Base-by-base conservation (phyloP, 257 asterid genomes). In the Solanum medicagineum region DNA sequence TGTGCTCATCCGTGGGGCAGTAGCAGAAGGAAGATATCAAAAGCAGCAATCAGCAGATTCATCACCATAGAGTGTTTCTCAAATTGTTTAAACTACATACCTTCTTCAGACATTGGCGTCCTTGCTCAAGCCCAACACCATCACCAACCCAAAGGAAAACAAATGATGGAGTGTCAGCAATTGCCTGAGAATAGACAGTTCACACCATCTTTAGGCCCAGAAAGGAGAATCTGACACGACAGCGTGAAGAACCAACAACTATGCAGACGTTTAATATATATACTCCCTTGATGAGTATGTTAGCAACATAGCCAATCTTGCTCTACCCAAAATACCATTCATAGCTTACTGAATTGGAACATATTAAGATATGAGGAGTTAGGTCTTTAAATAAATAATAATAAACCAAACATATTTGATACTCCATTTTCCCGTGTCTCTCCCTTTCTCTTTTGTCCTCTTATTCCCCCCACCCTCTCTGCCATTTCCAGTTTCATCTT, bases 121-220 rank as follows among this genome's bases (percentile, higher is more conserved):
- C 99, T 92, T 95, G 98, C 95, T 97, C 98, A 87, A 97, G 94
- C 89, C 99, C 99, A 20, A 92, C 92, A 51, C 99, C 99, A 91
- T 97, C 99, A 81, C 99, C 99, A 89, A 97, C 98, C 98, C 99
- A 97, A 79, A 97, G 98, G 90, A 97, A 97, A 89, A 95, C 92
- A 89, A 97, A 97, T 82, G 98, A 97, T 85, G 99, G 99, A 53
- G 98, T 95, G 88, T 97, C 99, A 83, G 99, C 97, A 77, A 97
- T 95, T 83, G 98, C 98, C 99, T 97, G 87, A 24, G 81, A 83
- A 68, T 51, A 77, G 24, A 77, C 56, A 51, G 83, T 16, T 32
- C 56, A 81, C 87, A 68, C 81, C 73, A 91, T 44, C 19, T 59
- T 83, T 22, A 69, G 62, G 42, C 40, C 49, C 80, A 11, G 54